A percentile compares a stretch with the other conserved stretches of the same genome.
These are phyloP conservation scores for Nicotiana noctiflora DNA, from an alignment of 257 asterid genomes.

Conservation along the genomic window DNA sequence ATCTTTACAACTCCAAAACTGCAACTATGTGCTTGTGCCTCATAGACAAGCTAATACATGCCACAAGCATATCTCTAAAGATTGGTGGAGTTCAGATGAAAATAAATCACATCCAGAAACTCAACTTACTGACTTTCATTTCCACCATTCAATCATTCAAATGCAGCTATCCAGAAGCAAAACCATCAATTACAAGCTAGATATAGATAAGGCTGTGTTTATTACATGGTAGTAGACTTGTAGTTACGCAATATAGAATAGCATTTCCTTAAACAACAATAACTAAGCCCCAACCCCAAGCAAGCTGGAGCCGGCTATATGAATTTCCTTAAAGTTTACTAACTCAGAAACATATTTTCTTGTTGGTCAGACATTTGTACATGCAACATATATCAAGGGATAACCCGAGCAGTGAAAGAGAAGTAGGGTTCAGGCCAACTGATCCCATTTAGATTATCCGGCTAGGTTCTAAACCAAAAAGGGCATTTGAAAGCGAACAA, in stretches of 20 bases:
- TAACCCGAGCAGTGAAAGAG: no score
- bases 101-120: not conserved
- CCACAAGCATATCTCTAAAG: not conserved
- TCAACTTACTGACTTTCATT: constrained; percentile 7
- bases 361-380: not conserved
- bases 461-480: no score
- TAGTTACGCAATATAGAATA: not conserved
- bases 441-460: no score
- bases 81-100: not conserved
- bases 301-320: not conserved
- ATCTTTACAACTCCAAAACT: not conserved
- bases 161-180: not conserved
- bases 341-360: not conserved
- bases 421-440: no score
- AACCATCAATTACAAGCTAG: not conserved
- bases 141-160: constrained; percentile 1
- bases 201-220: not conserved
- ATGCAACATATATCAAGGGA: not conserved
- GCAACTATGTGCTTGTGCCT: not conserved
- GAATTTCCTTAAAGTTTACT: not conserved
- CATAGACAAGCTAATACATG: not conserved
- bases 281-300: not conserved
- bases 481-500: no score
- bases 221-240: not conserved
- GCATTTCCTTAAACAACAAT: not conserved